Evolutionary conservation across 805 yeast species (phyloP), one percentile per base, ranked within the genome.

Genomic region (Cyberlindnera galapagoensis): DNA sequence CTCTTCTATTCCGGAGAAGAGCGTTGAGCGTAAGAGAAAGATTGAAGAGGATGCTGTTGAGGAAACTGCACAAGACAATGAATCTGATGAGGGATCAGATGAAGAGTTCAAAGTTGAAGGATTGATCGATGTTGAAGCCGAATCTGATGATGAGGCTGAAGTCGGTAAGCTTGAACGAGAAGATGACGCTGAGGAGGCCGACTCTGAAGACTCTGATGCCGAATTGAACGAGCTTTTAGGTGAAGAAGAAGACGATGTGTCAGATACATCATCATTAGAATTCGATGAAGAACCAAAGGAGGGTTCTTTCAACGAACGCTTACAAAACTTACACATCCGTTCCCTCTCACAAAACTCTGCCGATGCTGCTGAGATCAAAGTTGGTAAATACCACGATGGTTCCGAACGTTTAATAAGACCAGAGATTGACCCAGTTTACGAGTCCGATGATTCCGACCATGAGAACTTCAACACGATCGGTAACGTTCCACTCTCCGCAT

Each of bases 351-450:
- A 21, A 21, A 21, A 22, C 8, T 56, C 62, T 18, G 54, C 63
- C n/a, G 34, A 24, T 8, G 54, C 63, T 12, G 34, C 21, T 8
- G 21, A 58, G 16, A 54, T 63, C 16, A 54, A 56, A 21, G 58
- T 61, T 24, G 64, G 80, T 16, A 67, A 67, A 44, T 80, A 62
- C 51, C 69, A 87, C 1, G 96, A 90, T 57, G 97, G 97, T 7
- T 63, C 70, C 22, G 75, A 76, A n/a, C 68, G 97, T 52, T 57
- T 78, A 6, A 65, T 88, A 35, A 76, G 72, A 48, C 96, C 96
- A 4, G 97, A 87, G 52, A 90, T 92, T 39, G 83, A 86, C 22
- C 97, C 98, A 6, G 76, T 75, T n/a, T 92, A 90, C 56, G 96
- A 90, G 53, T 75, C 87, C 42, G 98, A 92, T 60, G 98, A 92